phyloP scores from a whole-genome alignment of 1,284 basidiomycete species.

The Ustilago loliicola region DNA sequence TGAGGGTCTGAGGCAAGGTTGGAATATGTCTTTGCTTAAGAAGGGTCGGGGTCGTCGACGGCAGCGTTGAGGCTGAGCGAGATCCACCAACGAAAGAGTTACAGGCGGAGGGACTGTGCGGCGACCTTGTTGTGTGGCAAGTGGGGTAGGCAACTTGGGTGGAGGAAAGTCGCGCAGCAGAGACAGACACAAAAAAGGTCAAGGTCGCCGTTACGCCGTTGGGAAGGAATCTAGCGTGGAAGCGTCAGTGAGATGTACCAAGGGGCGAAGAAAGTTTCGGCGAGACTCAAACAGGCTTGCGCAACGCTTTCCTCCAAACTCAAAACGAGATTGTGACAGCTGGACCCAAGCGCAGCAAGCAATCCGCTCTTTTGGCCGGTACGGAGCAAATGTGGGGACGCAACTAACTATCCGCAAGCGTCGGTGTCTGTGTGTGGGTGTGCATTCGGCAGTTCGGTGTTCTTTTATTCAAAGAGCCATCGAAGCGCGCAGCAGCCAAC shows the following conservation, averaged over 20 bases:
- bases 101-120: constrained; percentile 19
- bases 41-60: constrained; percentile 7
- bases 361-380: constrained; percentile 1
- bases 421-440: background rate
- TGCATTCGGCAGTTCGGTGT: constrained; percentile 13
- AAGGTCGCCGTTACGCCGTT: constrained; percentile 20
- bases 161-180: background rate
- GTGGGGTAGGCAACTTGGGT: constrained; percentile 5
- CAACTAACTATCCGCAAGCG: background rate
- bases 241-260: constrained; percentile 16
- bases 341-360: constrained; percentile 10
- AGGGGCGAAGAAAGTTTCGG: constrained; percentile 3
- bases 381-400: constrained; percentile 10
- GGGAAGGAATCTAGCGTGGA: background rate
- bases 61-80: constrained; percentile 13
- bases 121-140: constrained; percentile 12
- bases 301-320: background rate
- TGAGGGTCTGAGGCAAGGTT: background rate
- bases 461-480: background rate
- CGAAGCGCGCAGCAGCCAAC: background rate
- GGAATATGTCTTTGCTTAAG: background rate
- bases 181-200: background rate
- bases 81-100: constrained; percentile 1
- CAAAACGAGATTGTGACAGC: background rate
- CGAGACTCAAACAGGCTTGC: constrained; percentile 12